phyloP scores from a whole-genome alignment of 1,139 yeast genomes.

The Candida glucosophila region DNA sequence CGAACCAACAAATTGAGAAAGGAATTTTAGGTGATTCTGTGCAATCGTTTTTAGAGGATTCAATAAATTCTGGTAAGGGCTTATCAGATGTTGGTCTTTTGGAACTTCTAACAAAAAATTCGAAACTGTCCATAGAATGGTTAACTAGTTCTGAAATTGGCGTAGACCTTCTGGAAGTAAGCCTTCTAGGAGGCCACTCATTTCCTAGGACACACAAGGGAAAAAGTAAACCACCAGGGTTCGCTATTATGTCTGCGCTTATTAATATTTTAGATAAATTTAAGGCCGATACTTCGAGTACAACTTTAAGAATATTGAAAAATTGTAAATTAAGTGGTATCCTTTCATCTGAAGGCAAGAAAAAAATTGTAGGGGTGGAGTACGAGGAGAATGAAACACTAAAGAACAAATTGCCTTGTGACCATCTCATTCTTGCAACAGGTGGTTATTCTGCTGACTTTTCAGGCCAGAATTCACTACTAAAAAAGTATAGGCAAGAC shows the following conservation, averaged over 20 bases:
- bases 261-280: slow-evolving; percentile 11
- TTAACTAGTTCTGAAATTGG: slow-evolving; percentile 11
- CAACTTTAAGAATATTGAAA: slow-evolving; percentile 13
- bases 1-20: slow-evolving; percentile 15
- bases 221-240: slow-evolving; percentile 22
- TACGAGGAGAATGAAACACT: slow-evolving; percentile 7
- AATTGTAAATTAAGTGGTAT: slow-evolving; percentile 13
- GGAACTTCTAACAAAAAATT: slow-evolving; percentile 14
- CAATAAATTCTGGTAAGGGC: slow-evolving; percentile 24
- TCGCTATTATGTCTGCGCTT: slow-evolving; percentile 22
- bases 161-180: slow-evolving; percentile 20
- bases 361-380: slow-evolving; percentile 15
- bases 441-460: slow-evolving; percentile 33
- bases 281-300: slow-evolving; percentile 7
- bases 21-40: slow-evolving; percentile 13
- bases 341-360: slow-evolving; percentile 6
- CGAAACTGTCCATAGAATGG: slow-evolving; percentile 24
- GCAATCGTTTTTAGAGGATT: slow-evolving; percentile 18
- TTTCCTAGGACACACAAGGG: slow-evolving; percentile 31
- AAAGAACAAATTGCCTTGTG: slow-evolving; percentile 7
- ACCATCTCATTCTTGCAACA: slow-evolving; percentile 24
- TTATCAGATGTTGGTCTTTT: slow-evolving; percentile 17
- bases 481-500: slow-evolving; percentile 24
- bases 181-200: slow-evolving; percentile 29
- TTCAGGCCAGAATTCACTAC: slow-evolving; percentile 10